Conservation (phyloP, 2,329 filamentous ascomycete species). For the Penicillium aurantiogriseum region DNA sequence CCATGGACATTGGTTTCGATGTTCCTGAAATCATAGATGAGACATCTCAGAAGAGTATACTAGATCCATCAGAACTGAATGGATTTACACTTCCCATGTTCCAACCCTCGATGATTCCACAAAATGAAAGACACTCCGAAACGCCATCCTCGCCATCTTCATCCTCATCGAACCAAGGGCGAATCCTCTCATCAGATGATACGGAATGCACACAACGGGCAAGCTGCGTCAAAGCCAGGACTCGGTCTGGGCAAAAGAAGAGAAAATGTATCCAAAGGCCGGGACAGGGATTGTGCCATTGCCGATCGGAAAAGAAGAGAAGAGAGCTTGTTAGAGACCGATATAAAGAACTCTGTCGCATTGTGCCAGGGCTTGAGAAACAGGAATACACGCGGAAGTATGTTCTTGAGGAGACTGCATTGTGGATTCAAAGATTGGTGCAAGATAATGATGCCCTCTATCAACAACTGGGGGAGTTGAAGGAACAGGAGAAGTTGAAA, state of each 20-base stretch:
- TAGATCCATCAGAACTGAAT: neutral
- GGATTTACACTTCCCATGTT: conserved; percentile 3
- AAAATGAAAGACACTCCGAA: conserved; percentile 1
- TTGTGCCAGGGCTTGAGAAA: conserved; percentile 17
- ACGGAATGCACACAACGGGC: neutral
- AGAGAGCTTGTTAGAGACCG: conserved; percentile 17
- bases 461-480: conserved; percentile 7
- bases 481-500: conserved; percentile 1
- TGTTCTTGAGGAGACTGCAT: conserved; percentile 15
- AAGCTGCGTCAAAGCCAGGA: neutral
- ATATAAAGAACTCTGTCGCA: conserved; percentile 16
- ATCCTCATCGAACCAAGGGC: conserved; percentile 1
- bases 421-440: conserved; percentile 11
- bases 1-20: conserved; percentile 13
- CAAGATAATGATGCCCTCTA: conserved; percentile 14
- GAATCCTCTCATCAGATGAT: neutral
- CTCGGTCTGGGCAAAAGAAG: conserved; percentile 8
- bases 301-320: conserved; percentile 23
- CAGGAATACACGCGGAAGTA: conserved; percentile 23
- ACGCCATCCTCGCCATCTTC: neutral
- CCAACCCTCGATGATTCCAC: neutral
- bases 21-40: neutral
- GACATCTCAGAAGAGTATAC: neutral
- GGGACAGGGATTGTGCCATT: conserved; percentile 22
- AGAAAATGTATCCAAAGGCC: conserved; percentile 22